Percentiles rank a stretch among this genome's conserved stretches.
These are phyloP conservation scores for Williopsis jadinii DNA, from an alignment of 1,139 yeast genomes.

Conservation along the genomic window DNA sequence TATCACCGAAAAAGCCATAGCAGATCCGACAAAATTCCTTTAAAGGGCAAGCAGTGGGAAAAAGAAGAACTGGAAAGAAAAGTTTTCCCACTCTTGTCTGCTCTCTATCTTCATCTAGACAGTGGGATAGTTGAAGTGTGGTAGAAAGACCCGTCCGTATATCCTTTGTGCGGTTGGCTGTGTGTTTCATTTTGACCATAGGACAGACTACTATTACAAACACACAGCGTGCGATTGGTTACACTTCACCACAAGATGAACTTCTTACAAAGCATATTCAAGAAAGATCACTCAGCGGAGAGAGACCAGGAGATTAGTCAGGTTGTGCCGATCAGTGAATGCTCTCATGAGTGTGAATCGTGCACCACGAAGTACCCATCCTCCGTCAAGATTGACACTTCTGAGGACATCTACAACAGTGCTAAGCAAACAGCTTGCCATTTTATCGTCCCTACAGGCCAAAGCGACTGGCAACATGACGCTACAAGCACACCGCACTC, in stretches of 20 bases:
- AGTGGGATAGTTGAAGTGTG: too few relatives aligned
- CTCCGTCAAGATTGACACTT: conserved; percentile 48
- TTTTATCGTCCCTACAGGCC: conserved; percentile 74
- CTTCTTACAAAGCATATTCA: conserved; percentile 2
- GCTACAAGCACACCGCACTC: conserved; percentile 50
- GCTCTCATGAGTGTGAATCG: conserved; percentile 42
- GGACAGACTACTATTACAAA: neutral
- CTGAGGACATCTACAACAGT: conserved; percentile 56
- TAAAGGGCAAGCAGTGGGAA: neutral
- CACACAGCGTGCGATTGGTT: too few relatives aligned
- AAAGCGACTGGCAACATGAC: conserved; percentile 77
- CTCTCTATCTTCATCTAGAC: too few relatives aligned
- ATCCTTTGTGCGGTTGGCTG: neutral
- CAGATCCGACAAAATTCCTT: neutral
- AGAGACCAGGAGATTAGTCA: conserved; percentile 26
- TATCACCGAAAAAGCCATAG: neutral
- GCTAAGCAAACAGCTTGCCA: conserved; percentile 67
- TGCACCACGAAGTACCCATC: conserved; percentile 50
- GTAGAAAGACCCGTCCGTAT: too few relatives aligned
- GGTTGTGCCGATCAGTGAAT: conserved; percentile 36
- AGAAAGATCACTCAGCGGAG: neutral
- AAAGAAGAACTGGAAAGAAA: too few relatives aligned
- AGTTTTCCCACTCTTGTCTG: too few relatives aligned
- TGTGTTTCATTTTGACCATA: neutral
- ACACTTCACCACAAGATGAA: neutral